A percentile compares a stretch with the other conserved stretches of the same genome.
Conservation (phyloP, 1,284 basidiomycete species). For the Agroathelia rolfsii region DNA sequence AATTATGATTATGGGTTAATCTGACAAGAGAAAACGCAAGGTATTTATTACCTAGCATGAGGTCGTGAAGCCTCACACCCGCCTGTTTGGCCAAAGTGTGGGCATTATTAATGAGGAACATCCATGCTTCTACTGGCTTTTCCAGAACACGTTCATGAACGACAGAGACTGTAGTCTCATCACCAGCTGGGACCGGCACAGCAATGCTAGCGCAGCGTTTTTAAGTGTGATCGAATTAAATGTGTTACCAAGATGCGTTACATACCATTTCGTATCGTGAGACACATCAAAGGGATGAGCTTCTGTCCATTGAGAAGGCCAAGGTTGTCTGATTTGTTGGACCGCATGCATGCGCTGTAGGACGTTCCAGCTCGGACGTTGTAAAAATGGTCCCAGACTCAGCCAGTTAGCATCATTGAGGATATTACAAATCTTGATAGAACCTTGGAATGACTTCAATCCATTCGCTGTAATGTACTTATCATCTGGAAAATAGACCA, state of each 20-base stretch:
- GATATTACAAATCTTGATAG: slow-evolving; percentile 32
- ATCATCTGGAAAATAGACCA: slow-evolving; percentile 32
- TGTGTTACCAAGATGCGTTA: slow-evolving; percentile 1
- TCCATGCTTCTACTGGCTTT: slow-evolving; percentile 32
- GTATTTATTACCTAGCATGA: slow-evolving; percentile 42
- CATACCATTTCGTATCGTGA: slow-evolving; percentile 29
- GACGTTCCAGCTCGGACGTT: slow-evolving; percentile 24
- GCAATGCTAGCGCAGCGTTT: slow-evolving; percentile 26
- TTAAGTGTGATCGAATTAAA: not conserved
- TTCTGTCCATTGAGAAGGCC: slow-evolving; percentile 16
- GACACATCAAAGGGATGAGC: slow-evolving; percentile 24
- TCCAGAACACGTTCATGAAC: slow-evolving; percentile 23
- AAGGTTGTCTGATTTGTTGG: too few species aligned
- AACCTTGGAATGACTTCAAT: slow-evolving; percentile 29
- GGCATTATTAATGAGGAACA: slow-evolving; percentile 27
- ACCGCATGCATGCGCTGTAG: too few species aligned
- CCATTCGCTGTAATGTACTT: too few species aligned
- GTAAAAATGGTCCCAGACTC: slow-evolving; percentile 14
- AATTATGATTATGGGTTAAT: slow-evolving; percentile 4
- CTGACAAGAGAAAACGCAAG: slow-evolving; percentile 10
- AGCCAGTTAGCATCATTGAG: slow-evolving; percentile 17
- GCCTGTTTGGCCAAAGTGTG: slow-evolving; percentile 22
- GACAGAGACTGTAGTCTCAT: slow-evolving; percentile 28
- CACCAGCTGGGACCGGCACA: slow-evolving; percentile 26
- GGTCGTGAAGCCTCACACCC: slow-evolving; percentile 30